Conservation (phyloP, 2,329 filamentous ascomycete genomes). For the Coniochaeta sp. region DNA sequence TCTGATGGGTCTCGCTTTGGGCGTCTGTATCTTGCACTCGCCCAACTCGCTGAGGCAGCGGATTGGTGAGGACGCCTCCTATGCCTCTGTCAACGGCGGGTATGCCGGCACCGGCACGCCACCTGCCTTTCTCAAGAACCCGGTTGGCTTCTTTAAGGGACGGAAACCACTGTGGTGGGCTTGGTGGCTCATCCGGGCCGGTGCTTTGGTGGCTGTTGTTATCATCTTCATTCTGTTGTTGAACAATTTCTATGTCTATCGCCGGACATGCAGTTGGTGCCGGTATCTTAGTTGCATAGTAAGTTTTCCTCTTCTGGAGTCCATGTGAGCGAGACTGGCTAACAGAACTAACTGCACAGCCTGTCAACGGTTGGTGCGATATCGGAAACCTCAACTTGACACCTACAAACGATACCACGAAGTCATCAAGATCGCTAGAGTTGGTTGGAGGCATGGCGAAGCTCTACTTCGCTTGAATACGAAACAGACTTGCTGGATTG, state of each 20-base stretch:
- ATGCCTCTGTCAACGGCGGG: constrained; percentile 56
- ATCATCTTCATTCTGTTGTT: constrained; percentile 81
- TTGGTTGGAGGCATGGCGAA: constrained; percentile 6
- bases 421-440: neutral
- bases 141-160: constrained; percentile 79
- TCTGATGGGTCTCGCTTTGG: constrained; percentile 80
- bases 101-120: constrained; percentile 35
- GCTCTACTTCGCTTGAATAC: constrained; percentile 8
- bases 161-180: constrained; percentile 93
- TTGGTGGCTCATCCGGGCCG: constrained; percentile 87
- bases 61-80: constrained; percentile 64
- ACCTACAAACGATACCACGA: neutral
- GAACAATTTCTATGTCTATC: constrained; percentile 82
- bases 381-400: constrained; percentile 25
- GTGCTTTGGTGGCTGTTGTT: constrained; percentile 69
- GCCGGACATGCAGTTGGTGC: constrained; percentile 79
- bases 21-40: constrained; percentile 81
- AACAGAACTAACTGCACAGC: constrained; percentile 31
- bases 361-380: constrained; percentile 62
- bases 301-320: constrained; percentile 36
- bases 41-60: constrained; percentile 71
- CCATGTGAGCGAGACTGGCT: neutral
- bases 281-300: constrained; percentile 91
- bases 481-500: neutral
- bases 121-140: constrained; percentile 51